Percentiles rank a stretch among this genome's conserved stretches.
Evolutionary conservation across 2,329 filamentous ascomycete genomes (phyloP).

Genomic region (Sodiomyces alkalinus): DNA sequence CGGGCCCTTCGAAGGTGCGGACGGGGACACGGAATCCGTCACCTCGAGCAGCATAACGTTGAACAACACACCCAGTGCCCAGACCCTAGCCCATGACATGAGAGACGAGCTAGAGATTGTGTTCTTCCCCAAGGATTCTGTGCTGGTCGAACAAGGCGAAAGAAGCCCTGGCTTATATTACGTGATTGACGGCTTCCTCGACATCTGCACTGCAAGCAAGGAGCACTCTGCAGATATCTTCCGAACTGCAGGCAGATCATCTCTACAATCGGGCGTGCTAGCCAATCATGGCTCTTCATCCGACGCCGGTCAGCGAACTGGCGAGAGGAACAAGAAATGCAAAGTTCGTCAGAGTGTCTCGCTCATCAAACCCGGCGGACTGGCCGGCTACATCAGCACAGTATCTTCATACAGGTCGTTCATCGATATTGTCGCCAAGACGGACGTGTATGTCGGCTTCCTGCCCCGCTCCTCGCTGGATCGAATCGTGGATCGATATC

Average conservation of each 20-base stretch:
- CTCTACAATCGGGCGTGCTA: constrained; percentile 18
- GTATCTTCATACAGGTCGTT: constrained; percentile 93
- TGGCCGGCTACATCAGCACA: constrained; percentile 88
- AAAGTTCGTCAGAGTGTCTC: constrained; percentile 55
- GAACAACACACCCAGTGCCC: constrained; percentile 45
- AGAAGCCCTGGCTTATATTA: constrained; percentile 95
- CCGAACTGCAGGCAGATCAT: no score
- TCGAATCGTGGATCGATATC: constrained; percentile 82
- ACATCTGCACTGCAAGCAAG: constrained; percentile 71
- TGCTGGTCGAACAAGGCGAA: constrained; percentile 91
- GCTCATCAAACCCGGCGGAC: constrained; percentile 82
- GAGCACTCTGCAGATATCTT: constrained; percentile 31
- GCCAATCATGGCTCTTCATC: constrained; percentile 12
- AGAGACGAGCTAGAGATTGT: constrained; percentile 92
- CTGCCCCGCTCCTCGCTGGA: constrained; percentile 74
- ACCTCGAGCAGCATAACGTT: constrained; percentile 54
- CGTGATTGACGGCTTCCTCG: constrained; percentile 90
- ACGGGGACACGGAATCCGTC: constrained; percentile 78
- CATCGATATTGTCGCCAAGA: constrained; percentile 92
- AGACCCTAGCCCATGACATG: constrained; percentile 61
- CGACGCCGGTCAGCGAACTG: constrained; percentile 16
- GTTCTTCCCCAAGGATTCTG: constrained; percentile 86
- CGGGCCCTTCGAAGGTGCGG: constrained; percentile 65
- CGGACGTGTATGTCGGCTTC: constrained; percentile 95
- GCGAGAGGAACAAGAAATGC: no score